These are phyloP conservation scores for Yamadazyma friedrichii DNA, from an alignment of 1,139 yeast species.

Conservation along the genomic window DNA sequence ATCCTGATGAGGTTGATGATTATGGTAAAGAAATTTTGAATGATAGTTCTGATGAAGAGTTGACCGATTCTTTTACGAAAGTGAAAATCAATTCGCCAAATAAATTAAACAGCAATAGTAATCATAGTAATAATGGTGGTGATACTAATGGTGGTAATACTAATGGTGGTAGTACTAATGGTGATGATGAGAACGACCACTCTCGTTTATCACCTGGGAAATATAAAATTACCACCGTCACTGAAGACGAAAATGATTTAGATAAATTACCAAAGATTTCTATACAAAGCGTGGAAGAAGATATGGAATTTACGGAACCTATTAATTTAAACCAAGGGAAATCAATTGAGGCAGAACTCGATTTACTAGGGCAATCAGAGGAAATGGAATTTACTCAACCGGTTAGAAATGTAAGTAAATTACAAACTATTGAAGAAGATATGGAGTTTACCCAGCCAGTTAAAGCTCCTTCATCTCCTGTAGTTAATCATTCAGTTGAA, in stretches of 20 bases:
- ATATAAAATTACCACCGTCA: conserved; percentile 1
- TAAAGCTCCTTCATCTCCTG: neutral
- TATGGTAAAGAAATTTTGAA: conserved; percentile 16
- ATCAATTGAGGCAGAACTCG: neutral
- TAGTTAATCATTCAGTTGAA: neutral
- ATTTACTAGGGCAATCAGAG: neutral
- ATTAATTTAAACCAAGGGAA: conserved; percentile 4
- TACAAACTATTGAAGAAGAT: conserved; percentile 4
- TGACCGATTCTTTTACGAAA: conserved; percentile 11
- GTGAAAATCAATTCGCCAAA: conserved; percentile 6
- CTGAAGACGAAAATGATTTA: conserved; percentile 1
- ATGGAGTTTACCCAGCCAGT: conserved; percentile 13
- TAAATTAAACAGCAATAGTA: neutral
- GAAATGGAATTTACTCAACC: conserved; percentile 18
- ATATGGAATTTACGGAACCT: conserved; percentile 13
- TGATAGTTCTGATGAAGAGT: conserved; percentile 20
- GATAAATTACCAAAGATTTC: conserved; percentile 4
- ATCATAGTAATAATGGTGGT: too few species aligned
- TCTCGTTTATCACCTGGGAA: neutral
- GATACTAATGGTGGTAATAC: too few species aligned
- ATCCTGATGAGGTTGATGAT: conserved; percentile 3
- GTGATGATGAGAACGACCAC: too few species aligned
- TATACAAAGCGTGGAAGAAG: conserved; percentile 7
- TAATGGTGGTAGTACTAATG: too few species aligned
- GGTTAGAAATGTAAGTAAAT: conserved; percentile 2